These are phyloP conservation scores for Nitzschia sp. DNA, from an alignment of 108 stramenopile genomes.

Conservation along the genomic window DNA sequence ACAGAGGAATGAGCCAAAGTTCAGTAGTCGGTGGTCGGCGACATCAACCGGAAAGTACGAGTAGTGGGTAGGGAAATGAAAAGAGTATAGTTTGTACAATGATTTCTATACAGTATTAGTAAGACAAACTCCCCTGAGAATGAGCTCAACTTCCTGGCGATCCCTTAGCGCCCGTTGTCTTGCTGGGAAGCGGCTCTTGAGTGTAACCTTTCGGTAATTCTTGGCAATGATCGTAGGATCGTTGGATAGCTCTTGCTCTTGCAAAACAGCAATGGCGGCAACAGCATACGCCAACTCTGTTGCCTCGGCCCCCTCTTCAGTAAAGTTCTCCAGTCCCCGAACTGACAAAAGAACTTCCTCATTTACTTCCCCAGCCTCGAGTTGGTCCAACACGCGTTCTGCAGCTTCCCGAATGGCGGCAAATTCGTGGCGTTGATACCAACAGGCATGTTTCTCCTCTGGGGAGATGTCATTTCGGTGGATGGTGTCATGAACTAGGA, in stretches of 20 bases:
- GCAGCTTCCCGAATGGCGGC: conserved; percentile 1
- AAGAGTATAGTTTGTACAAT: no score
- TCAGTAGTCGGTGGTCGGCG: no score
- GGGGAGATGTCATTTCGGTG: background rate
- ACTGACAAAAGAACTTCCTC: background rate
- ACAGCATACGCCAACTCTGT: background rate
- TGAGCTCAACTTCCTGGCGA: conserved; percentile 2
- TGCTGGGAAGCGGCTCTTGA: conserved; percentile 9
- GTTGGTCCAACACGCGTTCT: background rate
- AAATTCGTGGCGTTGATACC: conserved; percentile 4
- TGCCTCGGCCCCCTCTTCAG: background rate
- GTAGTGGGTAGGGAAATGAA: no score
- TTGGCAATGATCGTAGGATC: conserved; percentile 4
- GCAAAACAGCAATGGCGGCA: conserved; percentile 13
- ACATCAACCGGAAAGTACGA: no score
- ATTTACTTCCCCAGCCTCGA: background rate
- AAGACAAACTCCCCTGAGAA: background rate
- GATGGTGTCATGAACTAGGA: background rate
- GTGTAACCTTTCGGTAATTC: conserved; percentile 1
- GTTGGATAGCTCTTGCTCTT: conserved; percentile 11
- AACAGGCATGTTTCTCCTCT: conserved; percentile 5
- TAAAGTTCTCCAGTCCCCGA: conserved; percentile 25
- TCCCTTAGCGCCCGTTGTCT: background rate
- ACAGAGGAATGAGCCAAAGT: no score
- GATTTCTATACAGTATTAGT: no score